Evolutionary conservation across 2,329 filamentous ascomycete species (phyloP), one percentile per base, ranked within the genome.

Genomic region (Triangularia setosa): DNA sequence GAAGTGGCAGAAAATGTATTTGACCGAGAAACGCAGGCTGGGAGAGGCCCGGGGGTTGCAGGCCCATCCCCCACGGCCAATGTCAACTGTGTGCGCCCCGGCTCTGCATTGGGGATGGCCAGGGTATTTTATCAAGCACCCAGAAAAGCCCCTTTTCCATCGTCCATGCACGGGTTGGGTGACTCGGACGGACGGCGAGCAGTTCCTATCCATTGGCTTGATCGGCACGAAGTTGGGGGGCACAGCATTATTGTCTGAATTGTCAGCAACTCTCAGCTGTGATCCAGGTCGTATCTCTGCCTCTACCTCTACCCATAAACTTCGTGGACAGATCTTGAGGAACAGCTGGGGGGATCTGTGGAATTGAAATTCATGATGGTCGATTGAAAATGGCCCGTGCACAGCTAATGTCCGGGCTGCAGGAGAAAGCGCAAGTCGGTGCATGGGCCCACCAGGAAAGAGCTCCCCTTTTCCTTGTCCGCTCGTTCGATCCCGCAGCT

Each of bases 351-450:
- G 12, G 30, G 30, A 48, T 48, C 7, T 21, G n/a, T 9, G 11
- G 8, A 48, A 18, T 48, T 48, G 18, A 21, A 9, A 4, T 48
- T 48, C 11, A 23, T 21, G n/a, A 48, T 33, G 35, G 23, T 52
- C 21, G 52, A 61, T 58, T 61, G 52, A 35, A 11, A 52, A 60
- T 64, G 61, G 64, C 55, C 60, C 30, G 63, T 67, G 65, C 30
- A 61, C 35, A 14, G 21, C 54, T 61, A 62, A 67, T 66, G 62
- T 61, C 57, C 44, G 55, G 40, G 58, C 44, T 52, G 52, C 59
- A 59, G 56, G 60, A 58, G 60, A 23, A 55, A 54, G 33, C 59
- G 23, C 30, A 21, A 53, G 55, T n/a, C 14, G 52, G 35, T 54
- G 21, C 40, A 48, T 48, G 28, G 55, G 28, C 61, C 61, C 56